Base-by-base conservation (phyloP, 441 rosid genomes). In the Jatropha multifida region DNA sequence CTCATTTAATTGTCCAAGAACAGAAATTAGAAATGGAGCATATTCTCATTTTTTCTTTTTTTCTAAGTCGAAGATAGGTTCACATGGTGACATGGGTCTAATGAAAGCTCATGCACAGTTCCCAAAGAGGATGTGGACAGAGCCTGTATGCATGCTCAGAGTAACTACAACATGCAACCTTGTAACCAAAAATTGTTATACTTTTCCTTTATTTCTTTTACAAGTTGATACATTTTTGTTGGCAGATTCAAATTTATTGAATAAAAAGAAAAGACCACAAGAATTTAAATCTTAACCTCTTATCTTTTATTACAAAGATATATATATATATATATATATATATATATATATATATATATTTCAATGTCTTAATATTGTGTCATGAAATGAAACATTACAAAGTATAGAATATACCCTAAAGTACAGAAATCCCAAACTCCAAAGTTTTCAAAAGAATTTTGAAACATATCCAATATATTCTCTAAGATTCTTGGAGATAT, bases 401-500 rank as follows among this genome's bases (percentile, higher is more conserved):
- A 51, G 37, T 3, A 51, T 4, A 44, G 54, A 23, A 69, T 44
- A 61, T 8, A 42, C 5, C n/a, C 38, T 2, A 48, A 9, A 66
- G n/a, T 52, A 61, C 51, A n/a, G 56, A 54, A 41, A 59, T 64
- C 68, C 54, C 56, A 61, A 59, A 42, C 67, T 67, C 67, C 23
- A 32, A 69, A 15, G 74, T 69, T 75, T 65, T 64, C 51, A 73
- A 76, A 74, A 72, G 67, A 74, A 66, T 62, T 75, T 40, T 68
- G 32, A 71, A 78, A 74, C 69, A 74, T 66, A 74, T 74, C 74
- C 77, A 40, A 74, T 70, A 78, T 81, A 80, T 81, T 74, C 81
- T 83, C 76, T 78, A 54, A 77, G 84, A 80, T 80, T 78, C 84
- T 76, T 71, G 71, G 69, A 83, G 84, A 89, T 84, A 68, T 52